These are phyloP conservation scores for Colletotrichum tropicale DNA, from an alignment of 2,329 filamentous ascomycete genomes.

Conservation along the genomic window DNA sequence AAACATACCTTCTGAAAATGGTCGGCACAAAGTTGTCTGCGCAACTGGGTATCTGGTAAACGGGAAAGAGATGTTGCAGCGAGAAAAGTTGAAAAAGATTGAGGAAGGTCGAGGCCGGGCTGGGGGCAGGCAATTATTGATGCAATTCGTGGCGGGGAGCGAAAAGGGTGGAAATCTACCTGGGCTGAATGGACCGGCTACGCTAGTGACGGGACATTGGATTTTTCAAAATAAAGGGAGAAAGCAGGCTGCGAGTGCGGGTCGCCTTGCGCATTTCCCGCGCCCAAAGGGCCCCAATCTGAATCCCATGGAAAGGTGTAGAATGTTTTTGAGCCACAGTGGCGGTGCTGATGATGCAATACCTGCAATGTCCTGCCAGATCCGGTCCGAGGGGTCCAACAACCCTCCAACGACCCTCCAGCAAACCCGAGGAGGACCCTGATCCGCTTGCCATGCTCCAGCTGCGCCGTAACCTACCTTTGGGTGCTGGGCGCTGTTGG, in stretches of 20 bases:
- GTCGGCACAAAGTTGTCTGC: background rate
- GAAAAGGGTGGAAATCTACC: conserved; percentile 17
- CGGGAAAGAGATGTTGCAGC: background rate
- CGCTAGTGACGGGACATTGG: conserved; percentile 18
- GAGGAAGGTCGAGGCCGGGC: background rate
- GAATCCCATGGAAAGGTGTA: conserved; percentile 23
- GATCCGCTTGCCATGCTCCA: background rate
- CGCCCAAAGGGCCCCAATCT: conserved; percentile 13
- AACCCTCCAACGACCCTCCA: background rate
- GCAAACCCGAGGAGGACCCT: conserved; percentile 4
- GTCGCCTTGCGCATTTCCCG: conserved; percentile 19
- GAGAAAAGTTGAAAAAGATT: background rate
- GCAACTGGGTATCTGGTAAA: conserved; percentile 18
- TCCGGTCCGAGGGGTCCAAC: conserved; percentile 1
- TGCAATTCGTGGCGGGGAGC: conserved; percentile 18
- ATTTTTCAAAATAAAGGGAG: conserved; percentile 24
- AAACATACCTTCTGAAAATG: background rate
- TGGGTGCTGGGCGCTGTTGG: background rate
- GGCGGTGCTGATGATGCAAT: conserved; percentile 23
- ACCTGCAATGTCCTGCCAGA: background rate
- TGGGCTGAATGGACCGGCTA: conserved; percentile 6
- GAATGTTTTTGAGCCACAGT: conserved; percentile 25
- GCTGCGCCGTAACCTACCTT: background rate
- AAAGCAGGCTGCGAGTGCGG: conserved; percentile 19
- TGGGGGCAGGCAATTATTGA: conserved; percentile 17